Percentiles rank a stretch among this genome's conserved stretches.
These are phyloP conservation scores for Aspergillus olivimuriae DNA, from an alignment of 495 filamentous ascomycete genomes.

Conservation along the genomic window DNA sequence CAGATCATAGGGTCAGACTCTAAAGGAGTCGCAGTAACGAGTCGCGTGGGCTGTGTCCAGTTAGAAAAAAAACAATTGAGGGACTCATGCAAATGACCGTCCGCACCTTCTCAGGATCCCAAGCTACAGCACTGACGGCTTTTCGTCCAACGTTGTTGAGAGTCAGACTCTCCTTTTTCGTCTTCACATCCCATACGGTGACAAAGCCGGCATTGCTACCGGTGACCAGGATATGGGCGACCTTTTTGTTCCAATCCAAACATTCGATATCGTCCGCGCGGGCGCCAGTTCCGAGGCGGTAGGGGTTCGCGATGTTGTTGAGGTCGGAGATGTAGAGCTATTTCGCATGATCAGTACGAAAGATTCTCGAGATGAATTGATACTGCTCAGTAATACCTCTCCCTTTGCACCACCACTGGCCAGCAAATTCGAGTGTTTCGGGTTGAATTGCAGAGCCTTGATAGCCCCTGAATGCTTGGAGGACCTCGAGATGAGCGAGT, in stretches of 20 bases:
- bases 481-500: slow-evolving; percentile 79
- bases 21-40: slow-evolving; percentile 86
- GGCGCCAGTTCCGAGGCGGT: slow-evolving; percentile 77
- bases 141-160: slow-evolving; percentile 90
- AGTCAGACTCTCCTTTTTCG: slow-evolving; percentile 91
- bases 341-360: neutral
- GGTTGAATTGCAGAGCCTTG: slow-evolving; percentile 96
- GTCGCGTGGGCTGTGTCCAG: slow-evolving; percentile 62
- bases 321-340: slow-evolving; percentile 88
- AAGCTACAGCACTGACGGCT: slow-evolving; percentile 89
- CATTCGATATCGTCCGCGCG: slow-evolving; percentile 91
- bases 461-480: slow-evolving; percentile 89
- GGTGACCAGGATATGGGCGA: slow-evolving; percentile 90
- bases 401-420: slow-evolving; percentile 92
- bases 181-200: slow-evolving; percentile 97
- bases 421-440: slow-evolving; percentile 82
- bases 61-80: slow-evolving; percentile 5
- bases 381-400: slow-evolving; percentile 44
- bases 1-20: slow-evolving; percentile 85
- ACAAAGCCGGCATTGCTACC: slow-evolving; percentile 93
- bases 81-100: no score
- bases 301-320: slow-evolving; percentile 79
- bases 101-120: slow-evolving; percentile 78
- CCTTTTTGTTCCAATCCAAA: slow-evolving; percentile 97
- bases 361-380: neutral